phyloP scores from a whole-genome alignment of 2,329 filamentous ascomycete species.

The Aspergillus amoenus region DNA sequence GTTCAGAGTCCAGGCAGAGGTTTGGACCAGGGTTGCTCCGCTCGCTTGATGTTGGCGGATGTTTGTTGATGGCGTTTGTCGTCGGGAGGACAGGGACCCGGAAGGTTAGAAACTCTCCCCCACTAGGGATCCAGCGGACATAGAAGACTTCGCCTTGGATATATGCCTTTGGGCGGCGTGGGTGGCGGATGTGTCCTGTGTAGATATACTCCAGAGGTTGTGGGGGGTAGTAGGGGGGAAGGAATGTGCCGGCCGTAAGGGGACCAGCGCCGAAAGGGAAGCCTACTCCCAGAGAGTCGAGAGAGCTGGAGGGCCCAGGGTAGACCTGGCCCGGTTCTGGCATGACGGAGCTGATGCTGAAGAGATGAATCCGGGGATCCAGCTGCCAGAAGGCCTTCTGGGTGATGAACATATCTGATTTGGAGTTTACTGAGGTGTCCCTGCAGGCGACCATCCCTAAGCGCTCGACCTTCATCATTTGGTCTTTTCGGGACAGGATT shows the following conservation, averaged over 20 bases:
- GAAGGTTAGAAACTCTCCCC: background rate
- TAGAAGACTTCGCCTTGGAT: slow-evolving; percentile 2
- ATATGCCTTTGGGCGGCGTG: slow-evolving; percentile 1
- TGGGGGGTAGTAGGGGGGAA: slow-evolving; percentile 5
- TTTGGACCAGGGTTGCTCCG: background rate
- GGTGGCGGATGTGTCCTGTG: background rate
- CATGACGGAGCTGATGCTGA: slow-evolving; percentile 1
- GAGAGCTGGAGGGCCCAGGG: background rate
- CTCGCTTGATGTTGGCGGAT: background rate
- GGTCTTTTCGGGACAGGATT: slow-evolving; percentile 1
- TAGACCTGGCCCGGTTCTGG: background rate
- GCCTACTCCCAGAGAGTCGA: background rate
- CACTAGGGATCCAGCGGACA: background rate
- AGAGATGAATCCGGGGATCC: background rate
- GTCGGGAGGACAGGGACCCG: background rate
- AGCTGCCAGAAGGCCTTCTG: slow-evolving; percentile 2
- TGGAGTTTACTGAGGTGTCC: background rate
- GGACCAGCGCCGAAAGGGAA: slow-evolving; percentile 5
- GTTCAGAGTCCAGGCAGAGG: background rate
- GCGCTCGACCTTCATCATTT: background rate
- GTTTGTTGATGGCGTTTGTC: background rate
- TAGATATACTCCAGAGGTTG: background rate
- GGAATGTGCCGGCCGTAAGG: background rate
- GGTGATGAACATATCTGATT: background rate
- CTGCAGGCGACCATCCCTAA: background rate